A percentile compares a stretch with the other conserved stretches of the same genome.
Evolutionary conservation across 768 basidiomycete species (phyloP).

Genomic region (Lactarius hatsudake): DNA sequence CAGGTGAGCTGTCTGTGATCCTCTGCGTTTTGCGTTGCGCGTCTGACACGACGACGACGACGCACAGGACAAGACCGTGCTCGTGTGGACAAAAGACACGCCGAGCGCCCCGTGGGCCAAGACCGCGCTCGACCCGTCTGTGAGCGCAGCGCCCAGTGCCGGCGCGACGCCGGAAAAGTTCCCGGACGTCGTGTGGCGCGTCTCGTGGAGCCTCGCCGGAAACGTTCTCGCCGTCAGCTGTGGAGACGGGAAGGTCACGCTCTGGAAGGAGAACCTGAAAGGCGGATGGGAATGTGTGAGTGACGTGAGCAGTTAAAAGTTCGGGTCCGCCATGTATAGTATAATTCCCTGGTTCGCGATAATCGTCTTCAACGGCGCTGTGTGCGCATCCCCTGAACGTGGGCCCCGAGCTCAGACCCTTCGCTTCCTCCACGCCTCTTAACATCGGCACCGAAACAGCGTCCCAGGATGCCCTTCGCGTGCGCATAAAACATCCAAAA

Average conservation of each 20-base stretch:
- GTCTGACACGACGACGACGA: too few species aligned
- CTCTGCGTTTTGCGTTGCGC: too few species aligned
- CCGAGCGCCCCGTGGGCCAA: conserved; percentile 75
- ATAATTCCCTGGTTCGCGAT: conserved; percentile 9
- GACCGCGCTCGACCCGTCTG: conserved; percentile 72
- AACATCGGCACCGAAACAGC: too few species aligned
- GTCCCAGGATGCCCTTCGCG: background rate
- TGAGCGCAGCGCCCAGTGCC: conserved; percentile 42
- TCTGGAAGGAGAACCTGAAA: conserved; percentile 97
- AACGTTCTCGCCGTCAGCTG: conserved; percentile 96
- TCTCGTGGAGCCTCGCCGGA: conserved; percentile 95
- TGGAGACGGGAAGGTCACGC: conserved; percentile 94
- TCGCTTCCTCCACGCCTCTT: background rate
- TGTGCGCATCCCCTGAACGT: too few species aligned
- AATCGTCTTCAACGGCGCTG: background rate
- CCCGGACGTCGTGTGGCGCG: conserved; percentile 98
- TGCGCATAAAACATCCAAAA: background rate
- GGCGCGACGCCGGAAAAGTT: conserved; percentile 70
- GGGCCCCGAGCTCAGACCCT: too few species aligned
- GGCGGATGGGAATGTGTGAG: conserved; percentile 97
- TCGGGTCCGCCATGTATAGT: conserved; percentile 10
- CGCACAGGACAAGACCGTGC: conserved; percentile 71
- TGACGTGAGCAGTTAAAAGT: conserved; percentile 78
- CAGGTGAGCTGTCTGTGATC: conserved; percentile 51
- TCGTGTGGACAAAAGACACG: conserved; percentile 88